Conservation (phyloP, 768 basidiomycete genomes). For the Russula sp. region DNA sequence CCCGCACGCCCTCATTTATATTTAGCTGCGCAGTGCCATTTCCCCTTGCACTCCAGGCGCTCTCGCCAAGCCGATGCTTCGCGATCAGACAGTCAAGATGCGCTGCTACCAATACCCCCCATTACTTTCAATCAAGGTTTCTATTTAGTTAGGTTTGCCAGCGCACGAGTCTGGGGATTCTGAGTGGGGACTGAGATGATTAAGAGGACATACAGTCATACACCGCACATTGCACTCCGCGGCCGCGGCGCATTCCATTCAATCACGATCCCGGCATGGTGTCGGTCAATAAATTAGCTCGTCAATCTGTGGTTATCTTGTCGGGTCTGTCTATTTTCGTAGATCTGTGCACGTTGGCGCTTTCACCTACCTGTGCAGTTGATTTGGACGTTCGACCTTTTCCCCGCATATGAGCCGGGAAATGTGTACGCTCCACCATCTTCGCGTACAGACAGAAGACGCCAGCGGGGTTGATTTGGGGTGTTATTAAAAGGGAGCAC, state of each 20-base stretch:
- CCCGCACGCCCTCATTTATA: constrained; percentile 97
- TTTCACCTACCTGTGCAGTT: constrained; percentile 93
- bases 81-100: constrained; percentile 93
- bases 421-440: constrained; percentile 95
- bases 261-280: constrained; percentile 82
- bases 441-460: constrained; percentile 91
- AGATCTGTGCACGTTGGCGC: background rate
- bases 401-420: constrained; percentile 98
- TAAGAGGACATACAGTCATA: constrained; percentile 38
- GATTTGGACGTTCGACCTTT: constrained; percentile 80
- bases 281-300: constrained; percentile 97
- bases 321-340: background rate
- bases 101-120: constrained; percentile 78
- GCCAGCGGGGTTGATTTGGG: constrained; percentile 37
- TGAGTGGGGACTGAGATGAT: background rate
- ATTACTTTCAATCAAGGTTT: constrained; percentile 92
- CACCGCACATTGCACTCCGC: constrained; percentile 81
- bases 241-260: constrained; percentile 85
- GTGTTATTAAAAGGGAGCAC: constrained; percentile 8
- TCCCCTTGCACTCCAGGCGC: constrained; percentile 92
- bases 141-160: constrained; percentile 90
- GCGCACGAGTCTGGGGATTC: background rate
- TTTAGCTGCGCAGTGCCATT: constrained; percentile 94
- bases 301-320: constrained; percentile 61
- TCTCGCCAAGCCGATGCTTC: constrained; percentile 78